Conservation (phyloP, 495 filamentous ascomycete genomes). For the Penicillium pulvis region DNA sequence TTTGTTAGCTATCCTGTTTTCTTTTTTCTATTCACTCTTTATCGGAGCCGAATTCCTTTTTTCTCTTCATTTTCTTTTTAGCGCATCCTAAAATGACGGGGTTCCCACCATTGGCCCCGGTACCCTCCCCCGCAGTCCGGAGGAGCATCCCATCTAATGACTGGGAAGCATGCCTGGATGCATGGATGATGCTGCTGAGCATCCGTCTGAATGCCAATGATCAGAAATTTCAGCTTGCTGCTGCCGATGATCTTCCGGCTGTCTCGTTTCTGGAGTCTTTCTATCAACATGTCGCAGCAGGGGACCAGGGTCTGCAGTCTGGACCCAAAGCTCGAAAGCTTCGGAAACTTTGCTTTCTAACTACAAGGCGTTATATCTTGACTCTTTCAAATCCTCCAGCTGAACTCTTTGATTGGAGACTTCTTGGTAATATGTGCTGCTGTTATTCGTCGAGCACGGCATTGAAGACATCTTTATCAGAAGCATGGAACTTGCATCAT, state of each 20-base stretch:
- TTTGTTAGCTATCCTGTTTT: conserved; percentile 1
- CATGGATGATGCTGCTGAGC: conserved; percentile 69
- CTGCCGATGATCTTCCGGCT: conserved; percentile 57
- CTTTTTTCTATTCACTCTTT: background rate
- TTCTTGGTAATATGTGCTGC: conserved; percentile 40
- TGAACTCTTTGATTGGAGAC: conserved; percentile 39
- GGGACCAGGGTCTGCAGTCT: conserved; percentile 39
- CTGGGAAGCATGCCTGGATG: conserved; percentile 77
- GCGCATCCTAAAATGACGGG: conserved; percentile 35
- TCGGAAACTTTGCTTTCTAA: conserved; percentile 61
- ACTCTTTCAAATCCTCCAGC: conserved; percentile 24
- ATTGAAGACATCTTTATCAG: conserved; percentile 47
- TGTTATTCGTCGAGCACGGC: conserved; percentile 43
- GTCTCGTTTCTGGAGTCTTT: conserved; percentile 63
- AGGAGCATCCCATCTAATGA: conserved; percentile 65
- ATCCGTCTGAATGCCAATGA: conserved; percentile 61
- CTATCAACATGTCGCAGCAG: conserved; percentile 51
- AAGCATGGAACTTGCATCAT: conserved; percentile 40
- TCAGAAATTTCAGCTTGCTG: conserved; percentile 50
- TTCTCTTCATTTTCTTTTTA: background rate
- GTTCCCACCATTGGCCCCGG: conserved; percentile 72
- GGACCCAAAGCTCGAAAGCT: conserved; percentile 55
- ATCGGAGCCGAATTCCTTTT: background rate
- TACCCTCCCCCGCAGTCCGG: conserved; percentile 69
- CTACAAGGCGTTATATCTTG: conserved; percentile 51